A percentile compares a stretch with the other conserved stretches of the same genome.
phyloP scores from a whole-genome alignment of 148 eudicot species.

The Suaeda aralocaspica region DNA sequence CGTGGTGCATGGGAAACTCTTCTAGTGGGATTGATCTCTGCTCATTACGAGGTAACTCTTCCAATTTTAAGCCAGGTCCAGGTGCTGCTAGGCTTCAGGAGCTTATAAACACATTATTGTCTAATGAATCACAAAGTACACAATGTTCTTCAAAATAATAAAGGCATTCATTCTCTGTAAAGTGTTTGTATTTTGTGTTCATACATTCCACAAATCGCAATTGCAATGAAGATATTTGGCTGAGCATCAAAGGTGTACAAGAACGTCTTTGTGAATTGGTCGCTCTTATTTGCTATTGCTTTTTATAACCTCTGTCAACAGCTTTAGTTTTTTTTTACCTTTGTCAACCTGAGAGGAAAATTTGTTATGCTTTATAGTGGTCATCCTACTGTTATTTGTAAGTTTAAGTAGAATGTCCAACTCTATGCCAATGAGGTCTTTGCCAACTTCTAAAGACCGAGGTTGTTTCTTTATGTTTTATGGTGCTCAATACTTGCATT shows the following conservation, averaged over 20 bases:
- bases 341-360: too few relatives aligned
- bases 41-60: constrained; percentile 56
- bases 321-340: too few relatives aligned
- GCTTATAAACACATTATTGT: constrained; percentile 46
- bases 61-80: constrained; percentile 60
- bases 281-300: too few relatives aligned
- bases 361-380: background rate
- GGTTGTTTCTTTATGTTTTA: background rate
- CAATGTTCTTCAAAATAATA: constrained; percentile 42
- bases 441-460: background rate
- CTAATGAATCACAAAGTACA: constrained; percentile 58
- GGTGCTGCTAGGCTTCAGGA: constrained; percentile 67
- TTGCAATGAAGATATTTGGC: constrained; percentile 3
- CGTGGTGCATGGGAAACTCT: constrained; percentile 75
- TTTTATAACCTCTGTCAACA: background rate
- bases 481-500: background rate
- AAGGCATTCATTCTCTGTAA: constrained; percentile 15
- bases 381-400: background rate
- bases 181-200: constrained; percentile 5
- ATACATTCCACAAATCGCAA: background rate
- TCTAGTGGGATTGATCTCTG: constrained; percentile 68
- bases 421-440: background rate
- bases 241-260: constrained; percentile 11
- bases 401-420: background rate
- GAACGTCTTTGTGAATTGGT: background rate